A percentile compares a stretch with the other conserved stretches of the same genome.
Evolutionary conservation across 2,329 filamentous ascomycete genomes (phyloP).

Genomic region (Alternaria rosae): DNA sequence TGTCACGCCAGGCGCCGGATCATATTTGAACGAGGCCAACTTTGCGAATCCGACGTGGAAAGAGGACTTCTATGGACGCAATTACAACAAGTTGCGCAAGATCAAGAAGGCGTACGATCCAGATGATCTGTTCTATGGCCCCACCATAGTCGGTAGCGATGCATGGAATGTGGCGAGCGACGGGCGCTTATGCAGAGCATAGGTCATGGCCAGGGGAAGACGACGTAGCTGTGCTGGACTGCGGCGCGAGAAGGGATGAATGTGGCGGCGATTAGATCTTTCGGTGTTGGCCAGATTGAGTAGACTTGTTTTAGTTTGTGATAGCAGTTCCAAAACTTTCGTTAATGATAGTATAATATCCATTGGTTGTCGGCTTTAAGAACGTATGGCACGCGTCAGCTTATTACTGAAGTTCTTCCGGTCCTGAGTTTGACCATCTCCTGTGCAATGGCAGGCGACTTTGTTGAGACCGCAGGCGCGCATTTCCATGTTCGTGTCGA

Average conservation of each 20-base stretch:
- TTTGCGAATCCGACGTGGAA: background rate
- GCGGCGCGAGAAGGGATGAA: too few species aligned
- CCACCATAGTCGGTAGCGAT: background rate
- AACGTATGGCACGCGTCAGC: too few species aligned
- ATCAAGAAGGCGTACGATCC: slow-evolving; percentile 1
- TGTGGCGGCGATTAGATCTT: too few species aligned
- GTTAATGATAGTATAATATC: too few species aligned
- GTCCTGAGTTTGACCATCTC: background rate
- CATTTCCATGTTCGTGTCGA: background rate
- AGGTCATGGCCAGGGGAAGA: too few species aligned
- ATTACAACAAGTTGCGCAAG: background rate
- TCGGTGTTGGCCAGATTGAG: too few species aligned
- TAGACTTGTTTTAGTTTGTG: too few species aligned
- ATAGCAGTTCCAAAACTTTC: too few species aligned
- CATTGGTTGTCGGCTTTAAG: too few species aligned
- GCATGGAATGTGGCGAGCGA: background rate
- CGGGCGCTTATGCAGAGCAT: background rate
- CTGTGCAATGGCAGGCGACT: background rate
- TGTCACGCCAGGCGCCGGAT: background rate
- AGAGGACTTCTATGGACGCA: background rate
- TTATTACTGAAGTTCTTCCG: too few species aligned
- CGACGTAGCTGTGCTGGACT: too few species aligned
- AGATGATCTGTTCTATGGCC: background rate
- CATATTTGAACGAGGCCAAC: slow-evolving; percentile 6
- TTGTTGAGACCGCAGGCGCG: background rate